Base-by-base conservation (phyloP, 148 eudicot genomes). In the Polygonum maritimum region DNA sequence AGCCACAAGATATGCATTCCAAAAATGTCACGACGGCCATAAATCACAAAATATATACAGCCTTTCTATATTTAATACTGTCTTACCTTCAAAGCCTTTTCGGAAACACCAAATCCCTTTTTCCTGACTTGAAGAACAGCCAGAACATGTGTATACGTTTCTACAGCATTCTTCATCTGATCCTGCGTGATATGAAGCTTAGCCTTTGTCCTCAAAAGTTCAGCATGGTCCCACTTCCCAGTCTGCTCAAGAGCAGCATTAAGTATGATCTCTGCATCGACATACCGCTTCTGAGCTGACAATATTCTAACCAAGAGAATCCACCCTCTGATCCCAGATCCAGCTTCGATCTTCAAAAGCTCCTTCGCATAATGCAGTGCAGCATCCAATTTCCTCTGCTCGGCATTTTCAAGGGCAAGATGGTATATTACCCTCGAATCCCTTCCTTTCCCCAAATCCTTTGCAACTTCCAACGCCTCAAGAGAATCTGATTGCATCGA, bases 171-270 rank as follows among this genome's bases (percentile, higher is more conserved):
- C 77, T 87, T 88, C 18, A 82, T 74, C 44, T 86, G 80, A 62
- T 89, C 89, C 76, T 87, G 98, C 33, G 88, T 92, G 69, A 89
- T 81, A 80, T 90, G 87, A 33, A 94, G 86, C 73, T 89, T 94
- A 71, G 98, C 98, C 83, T 88, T 92, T 1, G 93, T 92, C 77
- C 89, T 79, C 77, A 92, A 76, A 80, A 94, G 72, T 65, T 89
- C 96, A 77, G 89, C 90, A 76, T 84, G 95, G 60, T 92, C 97
- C 97, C 97, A 94, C 79, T 84, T 85, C 65, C 89, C 96, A 16
- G 92, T 90, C 82, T 94, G 92, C 76, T 92, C 98, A 26, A 92
- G 54, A 87, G 91, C 98, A 45, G 84, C 93, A 85, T 86, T 83
- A 31, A 94, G 71, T 18, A 94, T 82, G 45, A 82, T 83, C 82